These are phyloP conservation scores for Geoglossum glabrum DNA, from an alignment of 495 filamentous ascomycete species.

Conservation along the genomic window DNA sequence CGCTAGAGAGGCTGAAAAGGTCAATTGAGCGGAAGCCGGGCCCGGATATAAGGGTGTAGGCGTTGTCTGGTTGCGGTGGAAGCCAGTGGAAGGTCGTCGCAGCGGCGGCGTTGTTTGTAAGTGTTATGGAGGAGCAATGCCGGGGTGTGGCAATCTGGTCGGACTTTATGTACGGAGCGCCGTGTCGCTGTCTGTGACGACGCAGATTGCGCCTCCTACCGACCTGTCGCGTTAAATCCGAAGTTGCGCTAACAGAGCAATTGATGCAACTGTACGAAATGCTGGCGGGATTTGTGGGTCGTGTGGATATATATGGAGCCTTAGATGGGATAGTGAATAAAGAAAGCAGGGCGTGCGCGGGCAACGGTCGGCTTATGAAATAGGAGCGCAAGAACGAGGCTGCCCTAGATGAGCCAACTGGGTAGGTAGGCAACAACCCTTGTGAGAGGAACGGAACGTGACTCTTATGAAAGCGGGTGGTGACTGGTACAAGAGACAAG, in stretches of 20 bases:
- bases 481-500: background rate
- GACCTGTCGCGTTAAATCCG: background rate
- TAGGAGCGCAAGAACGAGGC: background rate
- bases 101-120: background rate
- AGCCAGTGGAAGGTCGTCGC: background rate
- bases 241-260: background rate
- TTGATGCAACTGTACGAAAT: background rate
- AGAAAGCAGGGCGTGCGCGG: background rate
- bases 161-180: background rate
- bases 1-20: background rate
- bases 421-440: background rate
- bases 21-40: background rate
- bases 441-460: background rate
- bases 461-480: conserved; percentile 3
- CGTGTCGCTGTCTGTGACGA: background rate
- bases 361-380: conserved; percentile 2
- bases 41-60: background rate
- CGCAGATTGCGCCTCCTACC: background rate
- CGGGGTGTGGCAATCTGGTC: background rate
- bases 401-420: background rate
- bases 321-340: background rate
- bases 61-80: background rate
- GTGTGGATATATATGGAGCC: background rate
- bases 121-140: background rate
- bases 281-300: background rate